These are phyloP conservation scores for Citrus reticulata DNA, from an alignment of 345 rosid species.

Conservation along the genomic window DNA sequence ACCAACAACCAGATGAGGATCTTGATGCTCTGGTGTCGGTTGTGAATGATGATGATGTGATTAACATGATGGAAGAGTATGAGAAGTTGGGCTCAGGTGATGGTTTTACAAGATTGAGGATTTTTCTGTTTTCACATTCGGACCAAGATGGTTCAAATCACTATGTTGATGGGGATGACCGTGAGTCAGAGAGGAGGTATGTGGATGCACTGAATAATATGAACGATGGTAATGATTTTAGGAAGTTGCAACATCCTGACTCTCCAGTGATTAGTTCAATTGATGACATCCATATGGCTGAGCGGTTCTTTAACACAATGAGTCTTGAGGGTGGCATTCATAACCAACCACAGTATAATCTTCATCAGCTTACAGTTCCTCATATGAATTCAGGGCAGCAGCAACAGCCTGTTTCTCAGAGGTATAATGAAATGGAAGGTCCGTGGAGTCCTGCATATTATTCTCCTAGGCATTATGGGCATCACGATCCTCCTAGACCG, in stretches of 20 bases:
- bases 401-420: conserved; percentile 47
- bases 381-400: conserved; percentile 34
- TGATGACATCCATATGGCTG: conserved; percentile 29
- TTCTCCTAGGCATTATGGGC: conserved; percentile 87
- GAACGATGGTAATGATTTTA: conserved; percentile 63
- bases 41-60: conserved; percentile 91
- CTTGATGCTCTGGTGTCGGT: conserved; percentile 97
- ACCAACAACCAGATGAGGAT: conserved; percentile 99
- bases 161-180: conserved; percentile 74
- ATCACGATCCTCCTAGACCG: conserved; percentile 66
- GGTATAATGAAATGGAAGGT: conserved; percentile 75
- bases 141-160: conserved; percentile 64
- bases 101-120: conserved; percentile 94
- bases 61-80: conserved; percentile 96
- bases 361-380: conserved; percentile 51
- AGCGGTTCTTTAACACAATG: conserved; percentile 42
- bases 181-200: conserved; percentile 86
- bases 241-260: conserved; percentile 56
- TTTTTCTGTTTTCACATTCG: conserved; percentile 69
- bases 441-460: conserved; percentile 70
- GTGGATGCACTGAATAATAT: conserved; percentile 91
- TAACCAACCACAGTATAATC: conserved; percentile 55
- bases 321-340: conserved; percentile 55
- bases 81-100: conserved; percentile 87
- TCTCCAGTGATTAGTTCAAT: conserved; percentile 26